Evolutionary conservation across 2,329 filamentous ascomycete genomes (phyloP), one percentile per base, ranked within the genome.

Genomic region (Colletotrichum costaricense): DNA sequence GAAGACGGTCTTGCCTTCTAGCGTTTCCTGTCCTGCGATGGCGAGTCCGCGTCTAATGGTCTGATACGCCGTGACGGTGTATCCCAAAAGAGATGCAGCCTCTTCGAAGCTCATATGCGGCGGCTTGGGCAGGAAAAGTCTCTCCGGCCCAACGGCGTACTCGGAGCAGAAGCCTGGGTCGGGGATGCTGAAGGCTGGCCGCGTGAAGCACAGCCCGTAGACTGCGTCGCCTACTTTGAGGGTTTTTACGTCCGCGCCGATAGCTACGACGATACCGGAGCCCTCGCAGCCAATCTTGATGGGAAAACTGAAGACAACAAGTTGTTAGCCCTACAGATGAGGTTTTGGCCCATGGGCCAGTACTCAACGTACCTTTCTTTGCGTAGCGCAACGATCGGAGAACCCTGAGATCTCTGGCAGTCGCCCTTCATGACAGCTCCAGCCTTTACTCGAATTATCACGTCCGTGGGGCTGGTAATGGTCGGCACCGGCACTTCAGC

Each of bases 1-100:
- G 70, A 87, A 88, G 1, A 88, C 86, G 2, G 86, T 88, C 79
- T 86, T 88, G 9, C 86, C 87, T 24, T 83, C 78, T 0, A 90
- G 82, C 22, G 76, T 81, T 49, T 80, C 80, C n/a, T 68, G 64
- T n/a, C 81, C 81, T 55, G 82, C 76, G 8, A 84, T 76, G 42
- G 78, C 77, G 38, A 87, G 73, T 0, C 83, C 87, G 2, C 79
- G 80, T 46, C 79, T 80, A 54, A 89, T 80, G 28, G 79, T 77
- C 76, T 89, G 87, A 26, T 84, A 78, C 0, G 86, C 84, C 2
- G 86, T 87, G n/a, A 85, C 76, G 1, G 80, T 80, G 4, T 81
- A 78, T 12, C 82, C 79, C 3, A 83, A 77, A 1, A 84, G 76
- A 0, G 84, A 77, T 1, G 85, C 82, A 0, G 81, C 80, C 14